Percentiles rank a stretch among this genome's conserved stretches.
Evolutionary conservation across 1,139 yeast species (phyloP).

Genomic region (Meyerozyma elateridarum): DNA sequence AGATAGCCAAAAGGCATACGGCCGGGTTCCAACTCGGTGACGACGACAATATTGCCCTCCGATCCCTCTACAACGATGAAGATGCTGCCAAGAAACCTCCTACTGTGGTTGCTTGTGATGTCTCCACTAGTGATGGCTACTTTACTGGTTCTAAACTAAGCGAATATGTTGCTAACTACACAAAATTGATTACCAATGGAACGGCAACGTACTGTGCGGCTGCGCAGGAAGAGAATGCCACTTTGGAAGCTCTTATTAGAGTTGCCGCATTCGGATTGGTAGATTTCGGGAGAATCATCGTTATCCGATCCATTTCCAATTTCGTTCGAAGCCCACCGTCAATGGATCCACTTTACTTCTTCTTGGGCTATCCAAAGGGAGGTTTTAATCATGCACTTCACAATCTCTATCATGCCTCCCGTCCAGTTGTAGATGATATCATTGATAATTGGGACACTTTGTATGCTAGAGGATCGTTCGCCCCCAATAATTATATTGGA

Average conservation of each 20-base stretch:
- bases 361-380: conserved; percentile 47
- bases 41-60: conserved; percentile 36
- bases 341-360: conserved; percentile 44
- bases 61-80: conserved; percentile 42
- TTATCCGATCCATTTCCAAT: conserved; percentile 62
- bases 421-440: conserved; percentile 52
- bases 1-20: conserved; percentile 35
- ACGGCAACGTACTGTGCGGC: conserved; percentile 58
- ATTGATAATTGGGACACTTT: conserved; percentile 47
- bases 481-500: conserved; percentile 53
- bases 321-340: conserved; percentile 54
- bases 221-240: conserved; percentile 68
- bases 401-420: conserved; percentile 52
- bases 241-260: conserved; percentile 56
- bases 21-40: conserved; percentile 46
- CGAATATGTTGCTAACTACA: conserved; percentile 46
- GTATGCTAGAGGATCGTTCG: conserved; percentile 33
- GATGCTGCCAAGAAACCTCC: conserved; percentile 53
- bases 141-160: conserved; percentile 51
- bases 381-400: conserved; percentile 46
- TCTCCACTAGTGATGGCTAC: conserved; percentile 57
- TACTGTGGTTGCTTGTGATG: conserved; percentile 50
- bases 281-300: conserved; percentile 53
- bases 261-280: conserved; percentile 50
- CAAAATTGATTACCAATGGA: conserved; percentile 51